phyloP scores from a whole-genome alignment of 805 yeast species.

The Metschnikowia sp. region DNA sequence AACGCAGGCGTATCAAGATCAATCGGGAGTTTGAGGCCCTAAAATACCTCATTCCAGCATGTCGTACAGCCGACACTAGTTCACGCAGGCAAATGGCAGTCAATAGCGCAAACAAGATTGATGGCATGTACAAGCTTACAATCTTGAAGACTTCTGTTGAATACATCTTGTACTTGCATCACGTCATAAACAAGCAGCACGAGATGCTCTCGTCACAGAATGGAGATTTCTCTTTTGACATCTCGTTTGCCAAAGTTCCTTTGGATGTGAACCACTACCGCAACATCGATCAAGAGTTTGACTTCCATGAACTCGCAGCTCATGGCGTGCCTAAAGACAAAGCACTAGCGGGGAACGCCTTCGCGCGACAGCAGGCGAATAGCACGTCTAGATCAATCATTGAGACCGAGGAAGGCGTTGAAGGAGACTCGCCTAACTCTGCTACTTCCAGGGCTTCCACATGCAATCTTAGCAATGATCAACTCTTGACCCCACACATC shows the following conservation, averaged over 20 bases:
- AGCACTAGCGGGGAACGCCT: neutral
- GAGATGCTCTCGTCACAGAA: conserved; percentile 32
- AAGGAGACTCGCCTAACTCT: neutral
- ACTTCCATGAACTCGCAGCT: conserved; percentile 37
- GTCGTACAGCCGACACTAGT: conserved; percentile 43
- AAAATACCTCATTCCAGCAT: conserved; percentile 74
- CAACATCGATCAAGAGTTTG: conserved; percentile 54
- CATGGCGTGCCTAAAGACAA: too few relatives aligned
- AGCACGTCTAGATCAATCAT: conserved; percentile 1
- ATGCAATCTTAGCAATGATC: neutral
- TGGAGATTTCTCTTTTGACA: conserved; percentile 36
- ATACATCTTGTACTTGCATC: conserved; percentile 68
- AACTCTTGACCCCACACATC: conserved; percentile 32
- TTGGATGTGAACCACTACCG: conserved; percentile 58
- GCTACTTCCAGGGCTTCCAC: neutral
- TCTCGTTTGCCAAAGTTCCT: conserved; percentile 51
- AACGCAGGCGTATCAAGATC: conserved; percentile 72
- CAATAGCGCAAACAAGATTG: conserved; percentile 39
- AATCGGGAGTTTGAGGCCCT: conserved; percentile 81
- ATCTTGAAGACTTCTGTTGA: conserved; percentile 81
- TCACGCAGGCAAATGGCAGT: conserved; percentile 4
- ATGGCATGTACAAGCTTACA: conserved; percentile 77
- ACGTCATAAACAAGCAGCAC: conserved; percentile 50
- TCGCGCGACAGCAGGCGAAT: neutral
- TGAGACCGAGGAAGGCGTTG: conserved; percentile 3